Evolutionary conservation across 192 early-diverging fungal species (phyloP).

Genomic region (Umbelopsis sp.): DNA sequence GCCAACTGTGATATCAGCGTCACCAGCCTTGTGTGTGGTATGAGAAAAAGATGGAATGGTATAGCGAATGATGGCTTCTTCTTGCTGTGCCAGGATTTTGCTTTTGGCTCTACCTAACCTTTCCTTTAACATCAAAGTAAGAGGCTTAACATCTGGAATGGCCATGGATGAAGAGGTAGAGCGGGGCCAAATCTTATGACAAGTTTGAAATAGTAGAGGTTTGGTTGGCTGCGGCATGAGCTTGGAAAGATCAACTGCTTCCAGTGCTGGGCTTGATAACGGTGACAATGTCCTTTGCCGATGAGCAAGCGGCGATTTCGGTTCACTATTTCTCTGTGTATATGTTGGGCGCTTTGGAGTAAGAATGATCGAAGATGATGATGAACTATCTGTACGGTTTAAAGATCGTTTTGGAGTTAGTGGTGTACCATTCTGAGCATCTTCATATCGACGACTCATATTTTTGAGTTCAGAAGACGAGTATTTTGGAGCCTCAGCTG

Average conservation of each 20-base stretch:
- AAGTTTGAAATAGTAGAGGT: constrained; percentile 17
- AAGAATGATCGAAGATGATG: not conserved
- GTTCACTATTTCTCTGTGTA: not conserved
- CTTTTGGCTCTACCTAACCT: not conserved
- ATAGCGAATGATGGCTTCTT: constrained; percentile 1
- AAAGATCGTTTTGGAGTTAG: not conserved
- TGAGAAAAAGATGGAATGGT: constrained; percentile 2
- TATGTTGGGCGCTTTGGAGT: constrained; percentile 14
- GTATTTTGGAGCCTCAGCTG: not conserved
- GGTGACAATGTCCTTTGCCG: not conserved
- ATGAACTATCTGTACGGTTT: not conserved
- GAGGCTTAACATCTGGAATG: not conserved
- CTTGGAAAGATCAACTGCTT: constrained; percentile 9
- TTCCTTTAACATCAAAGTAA: constrained; percentile 9
- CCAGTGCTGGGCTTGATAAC: not conserved
- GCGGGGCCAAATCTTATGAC: constrained; percentile 19
- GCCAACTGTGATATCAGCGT: constrained; percentile 9
- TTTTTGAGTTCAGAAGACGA: not conserved
- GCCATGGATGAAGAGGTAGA: not conserved
- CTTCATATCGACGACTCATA: constrained; percentile 19
- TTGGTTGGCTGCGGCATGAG: constrained; percentile 5
- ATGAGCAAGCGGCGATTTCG: constrained; percentile 3
- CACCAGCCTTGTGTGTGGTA: constrained; percentile 14
- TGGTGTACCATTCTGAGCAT: not conserved
- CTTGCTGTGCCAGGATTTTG: not conserved